Evolutionary conservation across 1,284 basidiomycete species (phyloP), one percentile per base, ranked within the genome.

Genomic region (Inonotus hispidus): DNA sequence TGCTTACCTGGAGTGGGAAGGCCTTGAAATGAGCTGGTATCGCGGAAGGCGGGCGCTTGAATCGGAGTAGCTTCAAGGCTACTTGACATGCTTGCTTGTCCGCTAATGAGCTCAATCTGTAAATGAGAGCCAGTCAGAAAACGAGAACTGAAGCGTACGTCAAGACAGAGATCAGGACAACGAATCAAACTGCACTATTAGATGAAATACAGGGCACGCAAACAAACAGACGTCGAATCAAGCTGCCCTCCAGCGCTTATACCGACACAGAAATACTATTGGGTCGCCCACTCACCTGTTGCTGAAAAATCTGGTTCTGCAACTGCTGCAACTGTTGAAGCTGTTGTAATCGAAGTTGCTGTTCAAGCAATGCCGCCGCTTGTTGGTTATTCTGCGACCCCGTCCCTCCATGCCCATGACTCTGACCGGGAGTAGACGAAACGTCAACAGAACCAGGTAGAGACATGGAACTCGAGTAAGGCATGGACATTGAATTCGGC

Each of bases 301-400:
- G 90, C 67, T 92, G 90, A 61, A 92, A 87, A 62, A 92, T 90
- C 76, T 91, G 87, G 60, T 83, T 84, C 69, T 92, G 90, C 1
- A 91, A 75, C 68, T 90, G 85, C 67, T 89, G 88, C 2, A 91
- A 75, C 69, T 90, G 87, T 61, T 90, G 88, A 1, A 92, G 74
- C 70, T 89, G 87, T 1, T 80, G 79, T 52, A 90, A 76, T 70
- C 86, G 87, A 72, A 88, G 80, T 70, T 90, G 87, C 66, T 84
- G 79, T 66, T 89, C 79, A 57, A 83, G 69, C 10, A 81, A 67
- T 60, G 73, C 41, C 27, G 52, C 23, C 25, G 41, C 32, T 21
- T 39, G 54, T 19, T 50, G 35, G 32, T 45, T 41, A 19, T 45
- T 38, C 39, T 21, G 19, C 11, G 4, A 10, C 11, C 54, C 38